Evolutionary conservation across 768 basidiomycete genomes (phyloP).

Genomic region (Exsudoporus frostii): DNA sequence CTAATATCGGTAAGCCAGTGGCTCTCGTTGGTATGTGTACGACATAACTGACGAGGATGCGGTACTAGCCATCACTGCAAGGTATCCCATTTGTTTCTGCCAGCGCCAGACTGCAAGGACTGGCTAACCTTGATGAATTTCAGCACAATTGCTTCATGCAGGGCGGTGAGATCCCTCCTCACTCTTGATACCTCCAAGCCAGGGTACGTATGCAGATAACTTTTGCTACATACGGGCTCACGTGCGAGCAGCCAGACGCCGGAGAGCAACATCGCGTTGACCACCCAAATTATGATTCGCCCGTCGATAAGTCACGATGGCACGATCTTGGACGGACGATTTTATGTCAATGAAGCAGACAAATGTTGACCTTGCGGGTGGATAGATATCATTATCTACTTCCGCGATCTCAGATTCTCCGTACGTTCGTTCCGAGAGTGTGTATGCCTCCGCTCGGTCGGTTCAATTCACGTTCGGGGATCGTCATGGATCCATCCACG

Average conservation of each 20-base stretch:
- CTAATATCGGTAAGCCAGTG: not conserved
- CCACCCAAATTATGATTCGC: conserved; percentile 9
- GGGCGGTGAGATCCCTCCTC: conserved; percentile 11
- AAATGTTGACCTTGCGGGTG: not conserved
- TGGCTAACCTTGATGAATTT: not conserved
- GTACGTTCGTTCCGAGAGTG: not conserved
- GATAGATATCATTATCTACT: not conserved
- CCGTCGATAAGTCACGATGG: not conserved
- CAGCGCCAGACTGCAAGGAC: not conserved
- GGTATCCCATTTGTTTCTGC: not conserved
- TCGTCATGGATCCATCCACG: not conserved
- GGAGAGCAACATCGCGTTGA: not conserved
- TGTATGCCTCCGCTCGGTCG: not conserved
- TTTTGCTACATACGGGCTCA: not conserved
- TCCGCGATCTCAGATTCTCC: not conserved
- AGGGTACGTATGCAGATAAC: conserved; percentile 1
- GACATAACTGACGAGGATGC: not conserved
- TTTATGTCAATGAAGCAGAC: not conserved
- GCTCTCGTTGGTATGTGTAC: not conserved
- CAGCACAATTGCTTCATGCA: conserved; percentile 10
- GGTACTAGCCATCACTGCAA: conserved; percentile 9
- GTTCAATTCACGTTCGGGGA: not conserved
- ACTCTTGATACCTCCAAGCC: not conserved
- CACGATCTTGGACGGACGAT: no score
- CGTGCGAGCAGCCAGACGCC: not conserved